phyloP scores from a whole-genome alignment of 1,284 basidiomycete genomes.

The Pyrrhoderma lamaoense region DNA sequence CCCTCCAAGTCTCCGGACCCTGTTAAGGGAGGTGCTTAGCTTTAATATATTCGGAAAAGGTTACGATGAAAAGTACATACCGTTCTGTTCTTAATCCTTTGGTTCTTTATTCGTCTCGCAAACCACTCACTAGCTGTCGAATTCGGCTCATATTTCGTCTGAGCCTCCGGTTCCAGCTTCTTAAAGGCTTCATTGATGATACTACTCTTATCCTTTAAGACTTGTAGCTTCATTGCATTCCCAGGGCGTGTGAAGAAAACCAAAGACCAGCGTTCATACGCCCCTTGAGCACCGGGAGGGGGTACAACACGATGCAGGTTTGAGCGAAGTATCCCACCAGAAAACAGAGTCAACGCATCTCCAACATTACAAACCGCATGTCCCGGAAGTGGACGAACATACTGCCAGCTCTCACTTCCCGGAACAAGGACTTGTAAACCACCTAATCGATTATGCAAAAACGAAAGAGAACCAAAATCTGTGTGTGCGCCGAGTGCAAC shows the following conservation, averaged over 20 bases:
- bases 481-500: conserved; percentile 45
- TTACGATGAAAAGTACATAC: too few relatives aligned
- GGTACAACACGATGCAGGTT: conserved; percentile 46
- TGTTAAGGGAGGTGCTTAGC: too few relatives aligned
- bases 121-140: conserved; percentile 46
- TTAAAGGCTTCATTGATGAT: conserved; percentile 1
- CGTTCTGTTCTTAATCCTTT: conserved; percentile 39
- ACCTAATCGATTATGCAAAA: conserved; percentile 63
- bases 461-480: conserved; percentile 42
- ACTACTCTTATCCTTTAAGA: conserved; percentile 41
- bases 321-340: conserved; percentile 49
- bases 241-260: conserved; percentile 59
- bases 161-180: background rate
- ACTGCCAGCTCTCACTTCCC: conserved; percentile 57
- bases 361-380: conserved; percentile 57
- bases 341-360: conserved; percentile 50
- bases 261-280: conserved; percentile 46
- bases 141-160: conserved; percentile 14
- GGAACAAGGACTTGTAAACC: conserved; percentile 65
- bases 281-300: conserved; percentile 39
- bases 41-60: background rate
- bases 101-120: conserved; percentile 36
- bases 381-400: conserved; percentile 54
- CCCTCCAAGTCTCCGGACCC: conserved; percentile 11
- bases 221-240: conserved; percentile 39